These are phyloP conservation scores for Clarireedia homoeocarpa DNA, from an alignment of 2,329 filamentous ascomycete genomes.

Conservation along the genomic window DNA sequence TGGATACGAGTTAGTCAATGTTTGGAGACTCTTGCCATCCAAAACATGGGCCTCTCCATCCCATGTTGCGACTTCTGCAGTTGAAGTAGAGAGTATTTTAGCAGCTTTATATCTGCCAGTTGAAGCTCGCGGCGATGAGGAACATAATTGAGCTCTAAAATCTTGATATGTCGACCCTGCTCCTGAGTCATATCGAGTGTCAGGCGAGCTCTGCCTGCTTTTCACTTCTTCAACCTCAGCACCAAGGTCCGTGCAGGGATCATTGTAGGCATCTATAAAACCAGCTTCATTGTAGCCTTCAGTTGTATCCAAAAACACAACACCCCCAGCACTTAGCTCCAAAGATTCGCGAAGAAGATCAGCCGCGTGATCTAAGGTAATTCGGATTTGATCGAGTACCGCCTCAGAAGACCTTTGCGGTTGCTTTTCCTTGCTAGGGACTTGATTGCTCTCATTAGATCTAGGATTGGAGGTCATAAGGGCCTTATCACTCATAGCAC, in stretches of 20 bases:
- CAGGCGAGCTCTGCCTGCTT: neutral
- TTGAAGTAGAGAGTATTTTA: conserved; percentile 23
- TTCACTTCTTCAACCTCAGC: conserved; percentile 9
- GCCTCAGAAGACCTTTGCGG: conserved; percentile 7
- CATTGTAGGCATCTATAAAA: conserved; percentile 8
- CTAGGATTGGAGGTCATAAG: neutral
- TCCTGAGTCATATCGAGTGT: neutral
- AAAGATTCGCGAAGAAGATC: conserved; percentile 24
- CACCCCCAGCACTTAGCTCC: conserved; percentile 23
- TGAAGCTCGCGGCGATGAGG: conserved; percentile 13
- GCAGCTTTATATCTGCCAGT: conserved; percentile 18
- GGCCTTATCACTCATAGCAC: neutral
- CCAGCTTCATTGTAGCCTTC: conserved; percentile 15
- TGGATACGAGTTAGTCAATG: conserved; percentile 23
- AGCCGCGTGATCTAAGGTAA: conserved; percentile 24
- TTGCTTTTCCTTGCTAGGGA: neutral
- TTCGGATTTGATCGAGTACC: conserved; percentile 23
- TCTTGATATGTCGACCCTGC: neutral
- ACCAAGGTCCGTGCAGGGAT: conserved; percentile 12
- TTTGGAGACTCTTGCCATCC: conserved; percentile 21
- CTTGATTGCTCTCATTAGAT: neutral
- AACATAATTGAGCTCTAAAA: conserved; percentile 9
- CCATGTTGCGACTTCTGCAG: conserved; percentile 16
- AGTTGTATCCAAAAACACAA: conserved; percentile 26
- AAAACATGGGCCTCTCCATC: conserved; percentile 15